These are phyloP conservation scores for Rhododendron simsii DNA, from an alignment of 148 eudicot species.

Conservation along the genomic window DNA sequence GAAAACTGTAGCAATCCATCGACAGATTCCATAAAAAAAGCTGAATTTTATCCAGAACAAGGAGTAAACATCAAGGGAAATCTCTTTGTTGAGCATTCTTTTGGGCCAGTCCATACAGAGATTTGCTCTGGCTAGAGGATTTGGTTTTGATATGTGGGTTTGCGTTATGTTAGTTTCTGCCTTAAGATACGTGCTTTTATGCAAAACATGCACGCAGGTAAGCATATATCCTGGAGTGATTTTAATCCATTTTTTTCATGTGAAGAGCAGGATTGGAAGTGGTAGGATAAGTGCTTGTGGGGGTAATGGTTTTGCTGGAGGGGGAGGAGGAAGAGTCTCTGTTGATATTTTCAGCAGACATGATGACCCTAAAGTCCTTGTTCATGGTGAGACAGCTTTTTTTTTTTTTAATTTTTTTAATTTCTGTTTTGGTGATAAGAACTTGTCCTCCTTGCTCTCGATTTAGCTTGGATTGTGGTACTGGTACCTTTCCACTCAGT, in stretches of 20 bases:
- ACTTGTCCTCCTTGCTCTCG: neutral
- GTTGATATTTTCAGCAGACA: constrained; percentile 94
- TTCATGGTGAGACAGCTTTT: constrained; percentile 56
- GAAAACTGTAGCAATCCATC: neutral
- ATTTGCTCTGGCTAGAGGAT: neutral
- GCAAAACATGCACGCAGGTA: neutral
- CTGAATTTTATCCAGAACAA: neutral
- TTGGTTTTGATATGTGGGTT: neutral
- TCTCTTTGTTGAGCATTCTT: neutral
- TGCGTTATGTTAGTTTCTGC: neutral
- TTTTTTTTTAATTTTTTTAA: neutral
- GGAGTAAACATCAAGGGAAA: neutral
- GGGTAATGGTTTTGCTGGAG: constrained; percentile 92
- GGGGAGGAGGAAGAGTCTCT: constrained; percentile 95
- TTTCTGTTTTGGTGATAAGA: neutral
- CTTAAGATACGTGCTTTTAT: neutral
- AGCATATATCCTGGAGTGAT: neutral
- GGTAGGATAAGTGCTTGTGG: constrained; percentile 88
- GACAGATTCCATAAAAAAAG: neutral
- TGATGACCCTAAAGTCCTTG: constrained; percentile 62
- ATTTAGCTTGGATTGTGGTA: neutral
- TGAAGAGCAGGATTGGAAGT: constrained; percentile 75
- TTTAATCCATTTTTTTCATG: constrained; percentile 16
- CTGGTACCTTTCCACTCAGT: too few species aligned
- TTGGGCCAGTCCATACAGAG: neutral